Evolutionary conservation across 352 stramenopile genomes (phyloP).

Genomic region (Pythium myriotylum): DNA sequence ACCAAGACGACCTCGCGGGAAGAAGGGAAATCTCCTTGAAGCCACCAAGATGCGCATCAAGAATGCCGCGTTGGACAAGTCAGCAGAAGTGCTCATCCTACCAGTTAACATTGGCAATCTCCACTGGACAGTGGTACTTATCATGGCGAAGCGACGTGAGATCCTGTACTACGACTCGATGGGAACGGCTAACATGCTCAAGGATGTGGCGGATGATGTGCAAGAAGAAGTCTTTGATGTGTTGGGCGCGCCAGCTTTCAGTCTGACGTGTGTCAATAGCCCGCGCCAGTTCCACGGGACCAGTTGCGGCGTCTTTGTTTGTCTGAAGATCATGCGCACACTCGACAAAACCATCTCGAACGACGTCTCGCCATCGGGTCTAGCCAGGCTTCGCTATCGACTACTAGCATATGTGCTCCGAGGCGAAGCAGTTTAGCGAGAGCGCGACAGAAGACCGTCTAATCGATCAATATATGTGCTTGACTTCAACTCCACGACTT

Average conservation of each 20-base stretch:
- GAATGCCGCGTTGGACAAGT: no score
- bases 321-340: constrained; percentile 12
- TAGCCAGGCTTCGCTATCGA: constrained; percentile 10
- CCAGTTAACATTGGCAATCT: no score
- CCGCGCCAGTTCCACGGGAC: constrained; percentile 7
- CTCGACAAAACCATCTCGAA: constrained; percentile 4
- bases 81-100: no score
- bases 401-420: constrained; percentile 12
- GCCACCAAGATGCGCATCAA: no score
- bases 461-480: background rate
- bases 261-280: background rate
- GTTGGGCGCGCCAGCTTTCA: background rate
- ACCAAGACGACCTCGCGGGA: no score
- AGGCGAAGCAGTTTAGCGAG: constrained; percentile 6
- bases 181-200: background rate
- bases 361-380: constrained; percentile 7
- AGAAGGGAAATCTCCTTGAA: no score
- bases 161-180: no score
- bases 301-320: constrained; percentile 16
- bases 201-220: constrained; percentile 3
- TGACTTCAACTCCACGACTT: background rate
- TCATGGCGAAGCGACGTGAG: no score
- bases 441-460: background rate
- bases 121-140: no score
- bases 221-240: background rate